Base-by-base conservation (phyloP, 129 eudicot genomes). In the Glebionis coronaria region DNA sequence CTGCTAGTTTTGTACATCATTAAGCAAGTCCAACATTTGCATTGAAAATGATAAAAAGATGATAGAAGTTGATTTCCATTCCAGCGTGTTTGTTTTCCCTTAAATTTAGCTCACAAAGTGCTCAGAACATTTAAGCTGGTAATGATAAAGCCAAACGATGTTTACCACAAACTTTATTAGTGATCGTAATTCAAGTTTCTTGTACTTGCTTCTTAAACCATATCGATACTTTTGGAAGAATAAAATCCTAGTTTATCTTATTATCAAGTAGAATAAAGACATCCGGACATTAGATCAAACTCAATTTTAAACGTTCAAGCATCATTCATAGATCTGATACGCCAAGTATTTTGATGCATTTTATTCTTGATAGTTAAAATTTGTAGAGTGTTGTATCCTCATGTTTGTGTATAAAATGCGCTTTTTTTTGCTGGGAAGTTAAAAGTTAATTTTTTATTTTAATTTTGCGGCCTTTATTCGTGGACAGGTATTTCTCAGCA, bases 401-500 rank as follows among this genome's bases (percentile, higher is more conserved):
- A 12, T 71, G 40, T 50, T 49, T 31, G 10, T 31, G 35, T 61
- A 50, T 58, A 31, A 49, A n/a, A 21, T 53, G 63, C 56, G 54
- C 44, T 12, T 73, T 63, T 73, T 54, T 25, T 42, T 63, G 70
- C 56, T 73, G 10, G 70, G 44, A 3, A 27, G 9, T 12, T 56
- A 59, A 13, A 56, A 20, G 9, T 56, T 47, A 25, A 3, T 15
- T 49, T 50, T 35, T 58, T 14, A 45, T 31, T 19, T 29, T 65
- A 67, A 46, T 66, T 52, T 29, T 44, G 67, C 40, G 6, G 51
- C 46, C 52, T 51, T 52, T 16, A 61, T 61, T 61, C 62, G 75
- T 31, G 35, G 68, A 73, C 83, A 94, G 99, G 99, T 94, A 55
- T 90, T 94, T 68, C 95, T 94, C 69, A 94, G 99, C 83, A 94